Evolutionary conservation across 805 yeast genomes (phyloP), one percentile per base, ranked within the genome.

Genomic region (Saturnispora galanensis): DNA sequence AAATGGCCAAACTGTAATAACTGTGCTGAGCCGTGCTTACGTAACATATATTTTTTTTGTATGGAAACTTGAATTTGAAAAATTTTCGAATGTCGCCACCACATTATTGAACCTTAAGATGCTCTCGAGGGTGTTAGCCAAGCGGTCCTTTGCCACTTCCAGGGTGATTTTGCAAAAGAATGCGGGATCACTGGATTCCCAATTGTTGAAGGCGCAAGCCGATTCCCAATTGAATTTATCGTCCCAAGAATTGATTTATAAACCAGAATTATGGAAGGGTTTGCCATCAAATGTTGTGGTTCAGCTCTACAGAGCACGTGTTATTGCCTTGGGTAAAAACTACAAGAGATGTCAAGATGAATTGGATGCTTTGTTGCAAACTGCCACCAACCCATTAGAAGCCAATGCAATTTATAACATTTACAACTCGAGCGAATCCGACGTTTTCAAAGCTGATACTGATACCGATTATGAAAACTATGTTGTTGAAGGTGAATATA

Each of bases 181-280:
- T 5, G 36, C 11, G 10, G 39, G 39, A 5, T 13, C 33, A 8
- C 10, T 38, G 21, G 51, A 55, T 28, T 21, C 37, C 26, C 30
- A 47, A 36, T 39, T 59, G 9, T 33, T 42, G 12, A 26, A 47
- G 30, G 41, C 51, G 2, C 45, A 47, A 21, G 38, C 45, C 8
- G 49, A 54, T 30, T 36, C 45, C 6, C 26, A 45, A 29, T 21
- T 48, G 9, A 43, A 48, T 28, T 29, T 47, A 10, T 40, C 54
- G 6, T 46, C 49, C 3, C 40, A 43, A 12, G 48, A 48, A 12
- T 41, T 56, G 26, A 74, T 74, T 52, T 65, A 77, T 48, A 73
- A 74, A 45, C 94, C 94, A 3, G 76, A 75, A 45, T 70, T 74
- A 43, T 84, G 94, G 94, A 66, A 69, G 42, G 84, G 81, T 0